Percentiles rank a stretch among this genome's conserved stretches.
phyloP scores from a whole-genome alignment of 768 basidiomycete species.

The Amanita pseudoporphyria region DNA sequence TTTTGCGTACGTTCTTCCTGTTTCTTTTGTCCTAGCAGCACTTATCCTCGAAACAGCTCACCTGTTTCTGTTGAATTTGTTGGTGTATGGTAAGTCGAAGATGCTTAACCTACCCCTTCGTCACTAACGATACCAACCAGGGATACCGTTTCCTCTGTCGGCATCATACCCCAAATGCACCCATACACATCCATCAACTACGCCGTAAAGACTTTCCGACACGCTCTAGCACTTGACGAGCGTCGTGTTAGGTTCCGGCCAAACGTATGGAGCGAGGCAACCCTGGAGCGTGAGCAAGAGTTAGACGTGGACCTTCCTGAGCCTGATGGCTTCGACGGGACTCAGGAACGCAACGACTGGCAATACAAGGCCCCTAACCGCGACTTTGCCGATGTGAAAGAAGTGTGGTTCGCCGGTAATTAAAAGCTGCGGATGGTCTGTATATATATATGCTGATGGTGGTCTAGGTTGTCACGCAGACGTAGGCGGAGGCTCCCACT shows the following conservation, averaged over 20 bases:
- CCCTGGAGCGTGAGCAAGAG: conserved; percentile 15
- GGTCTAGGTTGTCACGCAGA: conserved; percentile 16
- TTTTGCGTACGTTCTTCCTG: conserved; percentile 14
- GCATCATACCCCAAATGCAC: conserved; percentile 15
- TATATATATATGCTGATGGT: background rate
- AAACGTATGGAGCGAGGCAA: conserved; percentile 16
- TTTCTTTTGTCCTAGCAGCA: background rate
- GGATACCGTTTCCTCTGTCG: conserved; percentile 19
- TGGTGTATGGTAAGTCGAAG: conserved; percentile 21
- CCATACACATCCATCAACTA: conserved; percentile 17
- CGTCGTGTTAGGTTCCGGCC: conserved; percentile 16
- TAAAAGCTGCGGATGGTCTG: background rate
- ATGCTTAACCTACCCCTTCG: background rate
- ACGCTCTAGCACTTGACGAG: conserved; percentile 17
- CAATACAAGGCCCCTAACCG: conserved; percentile 13
- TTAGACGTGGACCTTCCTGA: conserved; percentile 13
- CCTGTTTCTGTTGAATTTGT: conserved; percentile 23
- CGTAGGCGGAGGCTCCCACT: conserved; percentile 18
- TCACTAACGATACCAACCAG: conserved; percentile 4
- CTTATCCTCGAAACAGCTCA: background rate
- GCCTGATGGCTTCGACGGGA: conserved; percentile 3
- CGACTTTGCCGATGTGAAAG: conserved; percentile 15
- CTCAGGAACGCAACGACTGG: conserved; percentile 12
- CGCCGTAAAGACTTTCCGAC: conserved; percentile 15
- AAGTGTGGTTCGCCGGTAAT: conserved; percentile 19